Base-by-base conservation (phyloP, 345 rosid species). In the Psidium guajava region DNA sequence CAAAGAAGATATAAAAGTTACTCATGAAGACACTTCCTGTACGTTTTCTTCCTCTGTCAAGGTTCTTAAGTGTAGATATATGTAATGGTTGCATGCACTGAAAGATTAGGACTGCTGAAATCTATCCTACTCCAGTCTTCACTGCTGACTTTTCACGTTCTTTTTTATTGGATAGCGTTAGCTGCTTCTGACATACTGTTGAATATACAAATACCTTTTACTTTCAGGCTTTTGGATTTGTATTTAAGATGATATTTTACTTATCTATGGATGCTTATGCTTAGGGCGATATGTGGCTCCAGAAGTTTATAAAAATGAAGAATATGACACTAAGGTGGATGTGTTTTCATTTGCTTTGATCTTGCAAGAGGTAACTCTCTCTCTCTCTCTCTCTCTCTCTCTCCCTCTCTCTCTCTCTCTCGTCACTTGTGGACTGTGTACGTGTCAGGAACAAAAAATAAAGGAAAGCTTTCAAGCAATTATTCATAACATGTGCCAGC, bases 281-380 rank as follows among this genome's bases (percentile, higher is more conserved):
- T 75, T 90, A 94, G 98, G 94, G 92, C 87, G 97, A 75, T 95
- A 95, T 87, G 95, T 91, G 90, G 98, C 97, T 85, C 97, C 97
- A 61, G 98, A 94, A 89, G 96, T 95, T 54, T 94, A 88, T 86
- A 94, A 89, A 86, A 94, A 91, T 86, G 96, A 95, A 92, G 98
- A 92, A 86, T 94, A 94, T 88, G 98, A 89, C 75, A 94, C 96
- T 82, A 95, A 92, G 91, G 98, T 91, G 84, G 97, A 95, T 86
- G 94, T 95, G 44, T 95, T 94, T 89, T 94, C 98, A 9, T 95
- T 95, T 87, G 96, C 96, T 86, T 90, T 95, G 88, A 93, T 95
- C 86, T 90, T 95, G 87, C 97, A 95, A 89, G 98, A 95, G 97
- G 98, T 94, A 87, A 75, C 27, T 83, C 75, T 84, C 82, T 47